These are phyloP conservation scores for Daldinia childiae DNA, from an alignment of 495 filamentous ascomycete species.

Conservation along the genomic window DNA sequence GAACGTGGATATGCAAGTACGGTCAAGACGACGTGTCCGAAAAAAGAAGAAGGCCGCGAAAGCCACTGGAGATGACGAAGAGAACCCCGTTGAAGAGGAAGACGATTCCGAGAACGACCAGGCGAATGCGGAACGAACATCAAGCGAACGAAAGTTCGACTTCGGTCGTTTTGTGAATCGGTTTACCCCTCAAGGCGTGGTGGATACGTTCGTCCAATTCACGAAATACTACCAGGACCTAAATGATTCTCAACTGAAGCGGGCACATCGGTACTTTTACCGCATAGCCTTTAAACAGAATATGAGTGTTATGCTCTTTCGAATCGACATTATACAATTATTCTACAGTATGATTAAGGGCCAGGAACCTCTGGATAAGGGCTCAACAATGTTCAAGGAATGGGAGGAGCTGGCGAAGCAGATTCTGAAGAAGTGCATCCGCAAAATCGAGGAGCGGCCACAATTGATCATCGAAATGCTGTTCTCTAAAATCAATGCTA, in stretches of 20 bases:
- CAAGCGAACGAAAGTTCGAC: constrained; percentile 90
- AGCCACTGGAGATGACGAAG: constrained; percentile 51
- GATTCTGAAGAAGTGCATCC: constrained; percentile 74
- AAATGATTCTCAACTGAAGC: constrained; percentile 82
- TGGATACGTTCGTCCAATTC: constrained; percentile 89
- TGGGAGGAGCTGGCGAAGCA: constrained; percentile 92
- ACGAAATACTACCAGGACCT: constrained; percentile 84
- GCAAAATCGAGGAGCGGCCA: constrained; percentile 84
- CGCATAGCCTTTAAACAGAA: constrained; percentile 94
- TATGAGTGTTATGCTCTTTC: constrained; percentile 85
- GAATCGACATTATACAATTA: constrained; percentile 87
- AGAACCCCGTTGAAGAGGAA: constrained; percentile 55
- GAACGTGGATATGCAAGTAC: constrained; percentile 91
- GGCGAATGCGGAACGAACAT: constrained; percentile 69
- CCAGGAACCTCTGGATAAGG: constrained; percentile 76
- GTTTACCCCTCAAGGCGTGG: constrained; percentile 82
- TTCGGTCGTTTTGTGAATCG: constrained; percentile 83
- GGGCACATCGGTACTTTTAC: constrained; percentile 94
- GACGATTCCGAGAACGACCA: constrained; percentile 82
- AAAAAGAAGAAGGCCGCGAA: constrained; percentile 72
- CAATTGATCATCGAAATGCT: constrained; percentile 87
- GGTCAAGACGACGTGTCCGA: constrained; percentile 74
- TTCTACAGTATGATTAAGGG: constrained; percentile 95
- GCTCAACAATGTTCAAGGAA: constrained; percentile 74
- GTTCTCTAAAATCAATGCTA: constrained; percentile 90